Conservation (phyloP, 805 yeast species). For the Wickerhamiella australiensis region DNA sequence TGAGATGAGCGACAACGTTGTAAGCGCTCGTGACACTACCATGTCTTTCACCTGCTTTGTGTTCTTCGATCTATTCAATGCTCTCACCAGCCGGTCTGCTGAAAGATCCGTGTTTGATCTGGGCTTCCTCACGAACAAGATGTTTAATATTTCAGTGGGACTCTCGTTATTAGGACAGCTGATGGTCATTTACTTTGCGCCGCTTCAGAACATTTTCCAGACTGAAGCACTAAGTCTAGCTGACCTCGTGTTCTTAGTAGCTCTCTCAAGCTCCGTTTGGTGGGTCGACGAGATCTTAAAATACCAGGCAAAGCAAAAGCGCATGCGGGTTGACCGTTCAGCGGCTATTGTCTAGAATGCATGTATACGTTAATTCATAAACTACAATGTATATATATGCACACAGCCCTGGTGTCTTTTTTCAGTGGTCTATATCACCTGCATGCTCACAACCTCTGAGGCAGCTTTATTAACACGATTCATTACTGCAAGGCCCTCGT, state of each 20-base stretch:
- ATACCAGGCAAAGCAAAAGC: constrained; percentile 23
- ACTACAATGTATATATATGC: background rate
- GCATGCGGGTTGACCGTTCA: background rate
- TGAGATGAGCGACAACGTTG: constrained; percentile 70
- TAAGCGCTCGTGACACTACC: constrained; percentile 92
- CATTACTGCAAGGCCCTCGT: constrained; percentile 91
- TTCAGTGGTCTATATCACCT: too few species aligned
- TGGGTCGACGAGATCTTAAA: constrained; percentile 76
- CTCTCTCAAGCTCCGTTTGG: constrained; percentile 68
- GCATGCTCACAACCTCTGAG: background rate
- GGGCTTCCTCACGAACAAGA: constrained; percentile 64
- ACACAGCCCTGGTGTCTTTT: too few species aligned
- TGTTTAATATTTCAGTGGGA: constrained; percentile 89
- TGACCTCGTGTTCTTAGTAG: constrained; percentile 53
- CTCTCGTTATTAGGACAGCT: constrained; percentile 82
- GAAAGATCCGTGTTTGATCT: constrained; percentile 71
- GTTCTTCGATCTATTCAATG: constrained; percentile 92
- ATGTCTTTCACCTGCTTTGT: constrained; percentile 98
- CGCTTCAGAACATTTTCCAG: constrained; percentile 84
- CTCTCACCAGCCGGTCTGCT: constrained; percentile 81
- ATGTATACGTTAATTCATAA: background rate
- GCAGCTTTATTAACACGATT: constrained; percentile 84
- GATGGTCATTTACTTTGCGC: constrained; percentile 86
- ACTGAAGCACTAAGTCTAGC: constrained; percentile 73
- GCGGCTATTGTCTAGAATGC: background rate